Evolutionary conservation across 208 protist species (phyloP).

Genomic region (Novymonas esmeraldas): DNA sequence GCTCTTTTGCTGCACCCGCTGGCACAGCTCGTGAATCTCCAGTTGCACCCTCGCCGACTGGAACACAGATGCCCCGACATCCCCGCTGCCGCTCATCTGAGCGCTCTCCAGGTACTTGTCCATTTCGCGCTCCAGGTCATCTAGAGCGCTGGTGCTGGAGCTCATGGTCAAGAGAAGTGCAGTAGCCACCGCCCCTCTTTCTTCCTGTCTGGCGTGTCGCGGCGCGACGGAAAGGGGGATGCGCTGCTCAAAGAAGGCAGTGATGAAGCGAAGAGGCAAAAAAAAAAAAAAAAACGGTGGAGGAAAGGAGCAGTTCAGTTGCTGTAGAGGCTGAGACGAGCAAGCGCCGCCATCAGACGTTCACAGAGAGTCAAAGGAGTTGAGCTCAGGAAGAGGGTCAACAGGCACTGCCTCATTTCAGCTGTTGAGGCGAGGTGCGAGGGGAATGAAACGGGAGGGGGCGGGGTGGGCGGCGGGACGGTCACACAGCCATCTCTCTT

Average conservation of each 20-base stretch:
- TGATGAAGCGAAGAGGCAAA: constrained; percentile 1
- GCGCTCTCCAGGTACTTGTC: constrained; percentile 13
- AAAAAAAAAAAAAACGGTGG: constrained; percentile 18
- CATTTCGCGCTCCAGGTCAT: constrained; percentile 28
- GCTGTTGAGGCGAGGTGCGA: no score
- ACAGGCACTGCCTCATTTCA: no score
- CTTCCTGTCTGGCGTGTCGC: background rate
- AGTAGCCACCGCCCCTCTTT: constrained; percentile 9
- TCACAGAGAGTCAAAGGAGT: no score
- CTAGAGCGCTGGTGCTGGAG: constrained; percentile 13
- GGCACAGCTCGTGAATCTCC: constrained; percentile 29
- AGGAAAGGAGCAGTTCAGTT: background rate
- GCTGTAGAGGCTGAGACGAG: no score
- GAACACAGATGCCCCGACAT: constrained; percentile 25
- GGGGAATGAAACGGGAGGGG: no score
- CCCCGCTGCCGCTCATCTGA: constrained; percentile 18
- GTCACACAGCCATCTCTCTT: no score
- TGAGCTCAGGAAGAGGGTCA: no score
- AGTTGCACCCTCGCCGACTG: constrained; percentile 23
- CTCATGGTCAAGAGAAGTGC: no score
- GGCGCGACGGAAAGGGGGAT: background rate
- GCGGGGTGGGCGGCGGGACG: no score
- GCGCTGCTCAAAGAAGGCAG: background rate
- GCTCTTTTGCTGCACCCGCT: constrained; percentile 24
- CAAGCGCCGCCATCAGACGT: no score